phyloP scores from a whole-genome alignment of 116 monocot species.

The Cymodocea nodosa region DNA sequence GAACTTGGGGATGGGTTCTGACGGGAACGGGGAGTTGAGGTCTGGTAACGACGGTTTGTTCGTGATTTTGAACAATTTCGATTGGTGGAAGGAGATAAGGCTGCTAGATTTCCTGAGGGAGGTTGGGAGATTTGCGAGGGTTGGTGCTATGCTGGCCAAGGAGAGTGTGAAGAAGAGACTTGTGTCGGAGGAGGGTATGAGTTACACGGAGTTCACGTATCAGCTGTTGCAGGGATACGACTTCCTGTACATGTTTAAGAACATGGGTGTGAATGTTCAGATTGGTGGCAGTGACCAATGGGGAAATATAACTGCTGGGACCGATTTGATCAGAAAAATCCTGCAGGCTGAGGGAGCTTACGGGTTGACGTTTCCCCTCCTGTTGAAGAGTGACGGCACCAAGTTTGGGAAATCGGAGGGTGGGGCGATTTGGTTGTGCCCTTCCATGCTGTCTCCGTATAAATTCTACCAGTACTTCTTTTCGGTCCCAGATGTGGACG shows the following conservation, averaged over 20 bases:
- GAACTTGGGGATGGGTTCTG: neutral
- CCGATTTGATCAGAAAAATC: slow-evolving; percentile 77
- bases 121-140: slow-evolving; percentile 69
- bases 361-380: slow-evolving; percentile 81
- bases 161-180: slow-evolving; percentile 89
- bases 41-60: slow-evolving; percentile 12
- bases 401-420: slow-evolving; percentile 87
- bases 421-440: slow-evolving; percentile 74
- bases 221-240: slow-evolving; percentile 88
- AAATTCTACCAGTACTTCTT: slow-evolving; percentile 91
- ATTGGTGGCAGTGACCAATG: slow-evolving; percentile 95
- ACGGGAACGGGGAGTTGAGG: slow-evolving; percentile 10
- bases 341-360: slow-evolving; percentile 76
- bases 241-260: slow-evolving; percentile 71
- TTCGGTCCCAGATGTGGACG: slow-evolving; percentile 78
- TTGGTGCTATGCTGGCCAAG: slow-evolving; percentile 85
- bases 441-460: slow-evolving; percentile 65
- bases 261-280: slow-evolving; percentile 82
- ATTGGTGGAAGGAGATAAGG: slow-evolving; percentile 74
- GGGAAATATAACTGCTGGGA: slow-evolving; percentile 94
- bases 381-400: slow-evolving; percentile 87
- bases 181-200: slow-evolving; percentile 79
- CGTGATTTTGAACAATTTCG: slow-evolving; percentile 57
- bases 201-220: slow-evolving; percentile 92
- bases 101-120: slow-evolving; percentile 67